Evolutionary conservation across 192 early-diverging fungal genomes (phyloP).

Genomic region (Coemansia sp.): DNA sequence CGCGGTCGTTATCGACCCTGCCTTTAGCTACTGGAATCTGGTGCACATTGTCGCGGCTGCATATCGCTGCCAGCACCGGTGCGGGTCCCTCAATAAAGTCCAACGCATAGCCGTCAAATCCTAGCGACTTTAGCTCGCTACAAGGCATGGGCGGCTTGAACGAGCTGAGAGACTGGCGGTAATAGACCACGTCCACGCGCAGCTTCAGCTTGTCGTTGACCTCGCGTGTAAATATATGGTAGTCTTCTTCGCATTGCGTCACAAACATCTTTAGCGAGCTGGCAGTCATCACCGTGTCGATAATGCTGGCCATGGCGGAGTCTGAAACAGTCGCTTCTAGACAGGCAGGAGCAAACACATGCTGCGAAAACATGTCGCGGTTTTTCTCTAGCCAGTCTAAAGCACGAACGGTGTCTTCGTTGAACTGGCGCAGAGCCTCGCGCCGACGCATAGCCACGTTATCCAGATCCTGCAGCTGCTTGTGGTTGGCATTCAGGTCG

Average conservation of each 20-base stretch:
- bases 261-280: constrained; percentile 73
- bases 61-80: constrained; percentile 62
- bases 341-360: constrained; percentile 70
- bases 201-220: constrained; percentile 61
- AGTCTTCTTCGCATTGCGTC: constrained; percentile 74
- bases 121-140: constrained; percentile 49
- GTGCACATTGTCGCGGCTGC: constrained; percentile 61
- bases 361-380: constrained; percentile 59
- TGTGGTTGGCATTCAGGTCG: constrained; percentile 34
- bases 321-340: constrained; percentile 72
- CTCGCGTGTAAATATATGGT: constrained; percentile 63
- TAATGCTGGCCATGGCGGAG: constrained; percentile 56
- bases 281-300: constrained; percentile 59
- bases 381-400: constrained; percentile 70
- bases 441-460: constrained; percentile 58
- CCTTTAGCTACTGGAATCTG: constrained; percentile 47
- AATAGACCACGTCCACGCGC: constrained; percentile 62
- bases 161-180: constrained; percentile 22
- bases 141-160: constrained; percentile 31
- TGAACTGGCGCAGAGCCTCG: constrained; percentile 47
- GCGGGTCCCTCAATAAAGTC: constrained; percentile 75
- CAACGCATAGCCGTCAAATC: constrained; percentile 73
- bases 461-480: constrained; percentile 60
- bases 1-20: constrained; percentile 29
- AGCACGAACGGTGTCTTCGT: constrained; percentile 60